A percentile compares a stretch with the other conserved stretches of the same genome.
phyloP scores from a whole-genome alignment of 2,329 filamentous ascomycete species.

The Helotiales sp. region DNA sequence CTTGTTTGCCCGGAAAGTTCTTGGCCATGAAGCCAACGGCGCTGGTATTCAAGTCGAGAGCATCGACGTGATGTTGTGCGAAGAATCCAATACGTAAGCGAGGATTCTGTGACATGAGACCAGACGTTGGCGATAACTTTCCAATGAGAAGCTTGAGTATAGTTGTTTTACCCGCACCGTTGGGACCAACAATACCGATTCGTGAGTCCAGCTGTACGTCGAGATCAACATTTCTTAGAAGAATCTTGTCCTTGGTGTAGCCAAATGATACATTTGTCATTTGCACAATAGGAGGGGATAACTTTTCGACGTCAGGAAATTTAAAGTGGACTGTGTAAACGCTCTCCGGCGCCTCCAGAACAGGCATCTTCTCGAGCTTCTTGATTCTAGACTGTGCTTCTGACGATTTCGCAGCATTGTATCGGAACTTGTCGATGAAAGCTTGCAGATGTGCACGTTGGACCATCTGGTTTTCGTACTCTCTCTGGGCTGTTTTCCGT shows the following conservation, averaged over 20 bases:
- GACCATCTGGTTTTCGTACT: conserved; percentile 98
- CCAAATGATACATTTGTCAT: conserved; percentile 93
- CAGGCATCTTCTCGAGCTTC: conserved; percentile 95
- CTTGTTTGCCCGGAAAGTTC: conserved; percentile 83
- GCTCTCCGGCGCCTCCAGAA: conserved; percentile 84
- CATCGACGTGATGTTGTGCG: conserved; percentile 97
- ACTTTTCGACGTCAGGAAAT: conserved; percentile 96
- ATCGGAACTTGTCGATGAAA: conserved; percentile 99
- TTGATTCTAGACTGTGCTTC: conserved; percentile 99
- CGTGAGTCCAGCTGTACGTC: conserved; percentile 97
- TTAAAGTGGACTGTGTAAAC: conserved; percentile 97
- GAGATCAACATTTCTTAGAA: conserved; percentile 85
- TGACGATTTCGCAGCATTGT: conserved; percentile 97
- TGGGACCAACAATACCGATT: conserved; percentile 98
- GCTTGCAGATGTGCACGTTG: conserved; percentile 90
- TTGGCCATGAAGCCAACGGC: conserved; percentile 97
- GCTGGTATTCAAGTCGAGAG: conserved; percentile 82
- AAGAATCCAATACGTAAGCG: conserved; percentile 94
- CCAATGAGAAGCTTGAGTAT: conserved; percentile 97
- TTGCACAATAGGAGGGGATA: conserved; percentile 96
- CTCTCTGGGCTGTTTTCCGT: conserved; percentile 91
- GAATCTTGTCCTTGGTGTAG: conserved; percentile 75
- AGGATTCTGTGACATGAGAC: conserved; percentile 84
- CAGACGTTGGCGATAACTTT: conserved; percentile 72
- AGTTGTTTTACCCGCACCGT: conserved; percentile 98